These are phyloP conservation scores for Malassezia restricta DNA, from an alignment of 1,284 basidiomycete genomes.

Conservation along the genomic window DNA sequence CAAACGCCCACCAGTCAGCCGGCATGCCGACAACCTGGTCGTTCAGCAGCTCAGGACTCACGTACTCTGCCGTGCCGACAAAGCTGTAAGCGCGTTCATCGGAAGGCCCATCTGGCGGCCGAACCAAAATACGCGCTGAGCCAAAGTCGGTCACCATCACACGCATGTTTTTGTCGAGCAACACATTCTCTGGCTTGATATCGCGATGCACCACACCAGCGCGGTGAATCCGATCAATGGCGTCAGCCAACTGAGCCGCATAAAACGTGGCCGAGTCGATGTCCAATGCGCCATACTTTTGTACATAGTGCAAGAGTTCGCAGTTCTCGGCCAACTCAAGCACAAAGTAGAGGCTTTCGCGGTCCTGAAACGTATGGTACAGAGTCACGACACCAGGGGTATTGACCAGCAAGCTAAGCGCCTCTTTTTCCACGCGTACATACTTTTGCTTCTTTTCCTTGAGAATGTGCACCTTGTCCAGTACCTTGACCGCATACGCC, in stretches of 20 bases:
- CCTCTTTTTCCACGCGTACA: slow-evolving; percentile 42
- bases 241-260: slow-evolving; percentile 36
- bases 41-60: slow-evolving; percentile 75
- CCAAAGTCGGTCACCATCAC: slow-evolving; percentile 45
- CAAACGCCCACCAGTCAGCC: slow-evolving; percentile 54
- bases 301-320: slow-evolving; percentile 37
- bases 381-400: slow-evolving; percentile 40
- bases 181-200: slow-evolving; percentile 43
- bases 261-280: slow-evolving; percentile 25
- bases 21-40: slow-evolving; percentile 53
- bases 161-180: slow-evolving; percentile 28
- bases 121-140: slow-evolving; percentile 19
- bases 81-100: slow-evolving; percentile 58
- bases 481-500: slow-evolving; percentile 41
- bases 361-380: slow-evolving; percentile 44
- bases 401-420: slow-evolving; percentile 36
- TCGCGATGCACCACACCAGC: slow-evolving; percentile 38
- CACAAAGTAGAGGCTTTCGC: slow-evolving; percentile 42
- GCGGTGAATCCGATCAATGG: slow-evolving; percentile 35
- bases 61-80: slow-evolving; percentile 92
- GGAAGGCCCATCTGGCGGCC: background rate
- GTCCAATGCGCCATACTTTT: slow-evolving; percentile 36
- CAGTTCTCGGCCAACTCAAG: slow-evolving; percentile 41
- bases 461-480: slow-evolving; percentile 45
- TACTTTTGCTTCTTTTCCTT: slow-evolving; percentile 46